A percentile compares a stretch with the other conserved stretches of the same genome.
These are phyloP conservation scores for Aureobasidium sp. DNA, from an alignment of 2,329 filamentous ascomycete genomes.

Conservation along the genomic window DNA sequence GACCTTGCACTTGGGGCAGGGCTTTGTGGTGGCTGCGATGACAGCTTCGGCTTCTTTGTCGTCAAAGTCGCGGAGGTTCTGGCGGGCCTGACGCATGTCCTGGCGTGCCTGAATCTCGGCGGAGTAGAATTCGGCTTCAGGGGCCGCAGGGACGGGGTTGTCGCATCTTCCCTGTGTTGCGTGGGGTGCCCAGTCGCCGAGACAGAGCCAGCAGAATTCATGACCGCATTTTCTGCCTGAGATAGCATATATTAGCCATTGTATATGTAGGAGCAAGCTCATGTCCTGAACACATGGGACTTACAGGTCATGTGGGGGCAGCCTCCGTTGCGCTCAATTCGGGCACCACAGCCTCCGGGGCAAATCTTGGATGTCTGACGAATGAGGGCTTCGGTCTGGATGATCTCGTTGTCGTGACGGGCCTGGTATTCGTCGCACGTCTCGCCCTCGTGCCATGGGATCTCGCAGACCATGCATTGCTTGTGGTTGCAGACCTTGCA, in stretches of 20 bases:
- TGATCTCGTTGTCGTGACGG: neutral
- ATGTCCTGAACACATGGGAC: constrained; percentile 2
- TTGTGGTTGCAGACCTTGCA: constrained; percentile 25
- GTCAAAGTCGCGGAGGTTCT: constrained; percentile 9
- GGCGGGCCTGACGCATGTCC: neutral
- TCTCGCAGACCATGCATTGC: constrained; percentile 27
- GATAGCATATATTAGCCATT: neutral
- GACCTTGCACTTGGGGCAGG: constrained; percentile 26
- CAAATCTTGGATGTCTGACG: constrained; percentile 23
- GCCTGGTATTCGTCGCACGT: constrained; percentile 20
- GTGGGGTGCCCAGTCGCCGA: neutral
- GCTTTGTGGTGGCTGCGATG: constrained; percentile 22
- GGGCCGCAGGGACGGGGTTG: neutral
- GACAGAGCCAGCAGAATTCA: neutral
- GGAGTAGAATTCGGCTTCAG: neutral
- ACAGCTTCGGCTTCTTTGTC: constrained; percentile 16
- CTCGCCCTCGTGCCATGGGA: constrained; percentile 27
- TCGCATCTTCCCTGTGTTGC: neutral
- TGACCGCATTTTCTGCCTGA: neutral
- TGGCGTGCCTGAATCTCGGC: neutral
- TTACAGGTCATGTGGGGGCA: constrained; percentile 26
- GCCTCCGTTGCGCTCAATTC: constrained; percentile 29
- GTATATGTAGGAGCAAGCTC: neutral
- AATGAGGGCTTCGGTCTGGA: constrained; percentile 19
- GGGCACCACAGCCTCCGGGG: constrained; percentile 23